Base-by-base conservation (phyloP, 495 filamentous ascomycete species). In the Penicillium pancosmium region DNA sequence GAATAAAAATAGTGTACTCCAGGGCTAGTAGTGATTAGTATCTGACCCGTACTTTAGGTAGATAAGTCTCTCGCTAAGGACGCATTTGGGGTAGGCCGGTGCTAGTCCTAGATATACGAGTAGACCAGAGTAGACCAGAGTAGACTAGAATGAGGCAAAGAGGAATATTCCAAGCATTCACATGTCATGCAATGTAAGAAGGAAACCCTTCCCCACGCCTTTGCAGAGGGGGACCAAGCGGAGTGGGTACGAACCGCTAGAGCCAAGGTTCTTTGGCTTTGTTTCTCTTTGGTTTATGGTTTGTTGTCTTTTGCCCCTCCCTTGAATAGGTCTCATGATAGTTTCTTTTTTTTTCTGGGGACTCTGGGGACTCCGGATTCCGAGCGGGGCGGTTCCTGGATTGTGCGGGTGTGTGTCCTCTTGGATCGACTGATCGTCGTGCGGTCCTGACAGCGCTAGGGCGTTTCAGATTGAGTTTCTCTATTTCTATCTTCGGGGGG, bases 351-450 rank as follows among this genome's bases (percentile, higher is more conserved):
- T 43, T 27, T 25, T 49, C 57, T 59, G 57, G 58, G 52, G 47
- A 55, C 47, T 49, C 57, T 59, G 57, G 58, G 52, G 47, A 55
- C 47, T 51, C 58, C 58, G 27, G 58, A 51, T 35, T 52, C 50
- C 12, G 21, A n/a, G 46, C 46, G 55, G 44, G 44, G 44, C 15
- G 1, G 54, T 56, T 50, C 54, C 54, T 56, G 54, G 43, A 56
- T 56, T 25, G 35, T 41, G 31, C 38, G 41, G 54, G 12, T 27
- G n/a, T 21, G 19, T 21, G 46, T 18, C 12, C 12, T n/a, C 4
- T 19, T 23, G 0, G 46, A 57, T 57, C 55, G 35, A 49, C 18
- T 19, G 55, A 57, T 57, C 55, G 36, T 43, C 55, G 19, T 41
- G 12, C 34, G 18, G 36, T 23, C 46, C 46, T 57, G 55, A 50